Percentiles rank a stretch among this genome's conserved stretches.
phyloP scores from a whole-genome alignment of 2,329 filamentous ascomycete genomes.

The Xenoacremonium recifei region DNA sequence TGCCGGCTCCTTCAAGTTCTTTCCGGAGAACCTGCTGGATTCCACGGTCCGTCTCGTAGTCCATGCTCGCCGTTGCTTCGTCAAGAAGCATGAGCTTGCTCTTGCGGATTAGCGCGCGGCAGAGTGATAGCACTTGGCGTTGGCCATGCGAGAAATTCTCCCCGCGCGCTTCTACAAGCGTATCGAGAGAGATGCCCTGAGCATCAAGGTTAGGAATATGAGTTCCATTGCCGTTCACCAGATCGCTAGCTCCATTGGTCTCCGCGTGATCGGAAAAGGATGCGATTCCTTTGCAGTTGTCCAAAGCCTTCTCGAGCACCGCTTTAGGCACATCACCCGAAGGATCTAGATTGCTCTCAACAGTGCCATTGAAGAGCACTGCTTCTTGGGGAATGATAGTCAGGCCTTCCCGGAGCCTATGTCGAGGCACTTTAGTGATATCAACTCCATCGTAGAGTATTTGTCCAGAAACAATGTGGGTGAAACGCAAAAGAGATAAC shows the following conservation, averaged over 20 bases:
- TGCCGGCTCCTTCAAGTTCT: constrained; percentile 44
- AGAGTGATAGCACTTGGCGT: constrained; percentile 57
- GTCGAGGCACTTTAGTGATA: constrained; percentile 50
- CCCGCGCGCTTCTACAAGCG: constrained; percentile 50
- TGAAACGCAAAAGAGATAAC: constrained; percentile 54
- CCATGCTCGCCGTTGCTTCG: constrained; percentile 60
- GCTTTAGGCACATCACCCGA: constrained; percentile 53
- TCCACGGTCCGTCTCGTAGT: constrained; percentile 55
- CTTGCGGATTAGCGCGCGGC: constrained; percentile 53
- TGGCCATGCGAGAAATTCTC: constrained; percentile 59
- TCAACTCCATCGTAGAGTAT: constrained; percentile 57
- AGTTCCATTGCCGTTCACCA: constrained; percentile 12
- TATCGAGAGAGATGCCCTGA: constrained; percentile 37
- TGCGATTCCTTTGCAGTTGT: constrained; percentile 60
- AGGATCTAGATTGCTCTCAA: constrained; percentile 62
- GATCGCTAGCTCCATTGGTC: constrained; percentile 27
- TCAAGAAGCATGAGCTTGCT: constrained; percentile 57
- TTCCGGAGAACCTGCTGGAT: constrained; percentile 53
- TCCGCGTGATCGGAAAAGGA: constrained; percentile 44
- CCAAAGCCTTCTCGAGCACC: constrained; percentile 57
- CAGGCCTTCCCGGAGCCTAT: constrained; percentile 50
- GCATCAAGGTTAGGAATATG: constrained; percentile 8
- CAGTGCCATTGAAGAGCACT: constrained; percentile 53
- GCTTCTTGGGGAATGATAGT: constrained; percentile 61
- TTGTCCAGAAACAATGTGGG: constrained; percentile 48